Conservation (phyloP, 2,329 filamentous ascomycete species). For the Ophiostoma populinum region DNA sequence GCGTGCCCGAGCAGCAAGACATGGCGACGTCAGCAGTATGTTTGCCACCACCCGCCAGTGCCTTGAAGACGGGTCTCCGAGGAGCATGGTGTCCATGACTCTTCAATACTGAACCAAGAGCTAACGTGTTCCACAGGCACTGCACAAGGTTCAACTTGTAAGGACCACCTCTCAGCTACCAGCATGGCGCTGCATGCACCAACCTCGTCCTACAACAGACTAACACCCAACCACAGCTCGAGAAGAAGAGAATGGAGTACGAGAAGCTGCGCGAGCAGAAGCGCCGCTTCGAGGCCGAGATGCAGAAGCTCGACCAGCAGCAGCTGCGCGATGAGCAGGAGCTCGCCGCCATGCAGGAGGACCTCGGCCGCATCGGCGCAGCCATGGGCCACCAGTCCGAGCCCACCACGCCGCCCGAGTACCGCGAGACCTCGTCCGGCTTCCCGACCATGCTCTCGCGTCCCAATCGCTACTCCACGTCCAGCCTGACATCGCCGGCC, state of each 20-base stretch:
- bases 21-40: slow-evolving; percentile 23
- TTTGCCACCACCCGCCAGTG: not conserved
- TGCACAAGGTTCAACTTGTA: slow-evolving; percentile 65
- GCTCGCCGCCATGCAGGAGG: slow-evolving; percentile 68
- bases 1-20: slow-evolving; percentile 32
- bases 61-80: not conserved
- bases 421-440: slow-evolving; percentile 52
- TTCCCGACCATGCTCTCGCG: slow-evolving; percentile 69
- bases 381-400: slow-evolving; percentile 65
- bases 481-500: slow-evolving; percentile 68
- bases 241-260: slow-evolving; percentile 86
- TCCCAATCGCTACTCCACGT: slow-evolving; percentile 76
- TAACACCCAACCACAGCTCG: slow-evolving; percentile 41
- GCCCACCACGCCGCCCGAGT: slow-evolving; percentile 90
- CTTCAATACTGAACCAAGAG: too few relatives aligned
- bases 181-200: too few relatives aligned
- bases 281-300: slow-evolving; percentile 76
- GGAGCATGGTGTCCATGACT: too few relatives aligned
- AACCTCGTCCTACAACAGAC: slow-evolving; percentile 1
- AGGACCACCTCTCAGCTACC: too few relatives aligned
- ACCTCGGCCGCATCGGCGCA: slow-evolving; percentile 40
- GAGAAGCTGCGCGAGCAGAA: slow-evolving; percentile 81
- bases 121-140: slow-evolving; percentile 27
- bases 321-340: slow-evolving; percentile 71
- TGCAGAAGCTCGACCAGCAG: slow-evolving; percentile 76